Conservation (phyloP, 495 filamentous ascomycete genomes). For the Hypoxylon trugodes region DNA sequence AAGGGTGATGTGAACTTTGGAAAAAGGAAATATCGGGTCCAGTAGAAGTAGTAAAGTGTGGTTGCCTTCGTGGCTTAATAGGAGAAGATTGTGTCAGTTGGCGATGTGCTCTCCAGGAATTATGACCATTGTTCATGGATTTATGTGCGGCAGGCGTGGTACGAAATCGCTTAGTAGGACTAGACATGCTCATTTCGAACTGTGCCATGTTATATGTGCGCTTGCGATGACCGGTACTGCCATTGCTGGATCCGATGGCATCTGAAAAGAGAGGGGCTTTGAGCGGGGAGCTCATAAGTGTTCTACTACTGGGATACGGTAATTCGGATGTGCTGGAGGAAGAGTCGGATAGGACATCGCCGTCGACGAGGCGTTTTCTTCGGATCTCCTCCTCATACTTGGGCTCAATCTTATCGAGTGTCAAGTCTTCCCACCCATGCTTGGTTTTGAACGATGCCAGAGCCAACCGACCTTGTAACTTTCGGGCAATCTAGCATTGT, state of each 20-base stretch:
- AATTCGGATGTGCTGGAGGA: slow-evolving; percentile 76
- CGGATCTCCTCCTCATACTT: slow-evolving; percentile 76
- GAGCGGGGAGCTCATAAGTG: slow-evolving; percentile 69
- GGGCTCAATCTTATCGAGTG: slow-evolving; percentile 76
- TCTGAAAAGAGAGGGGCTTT: slow-evolving; percentile 76
- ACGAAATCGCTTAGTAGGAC: slow-evolving; percentile 71
- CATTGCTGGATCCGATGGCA: slow-evolving; percentile 66
- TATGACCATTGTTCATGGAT: slow-evolving; percentile 62
- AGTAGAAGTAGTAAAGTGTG: slow-evolving; percentile 67
- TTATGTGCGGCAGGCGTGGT: slow-evolving; percentile 69
- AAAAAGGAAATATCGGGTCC: slow-evolving; percentile 76
- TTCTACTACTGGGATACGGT: slow-evolving; percentile 57
- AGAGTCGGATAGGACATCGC: slow-evolving; percentile 77
- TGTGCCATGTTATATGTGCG: slow-evolving; percentile 60
- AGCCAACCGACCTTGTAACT: slow-evolving; percentile 89
- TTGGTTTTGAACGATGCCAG: slow-evolving; percentile 96
- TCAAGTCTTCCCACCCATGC: slow-evolving; percentile 84
- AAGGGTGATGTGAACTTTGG: slow-evolving; percentile 63
- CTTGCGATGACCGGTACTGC: slow-evolving; percentile 63
- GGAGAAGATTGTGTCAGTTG: slow-evolving; percentile 86
- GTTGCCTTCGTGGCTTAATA: slow-evolving; percentile 68
- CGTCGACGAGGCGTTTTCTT: slow-evolving; percentile 68
- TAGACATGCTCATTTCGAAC: slow-evolving; percentile 58
- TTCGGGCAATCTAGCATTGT: slow-evolving; percentile 79
- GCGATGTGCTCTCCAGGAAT: slow-evolving; percentile 76